phyloP scores from a whole-genome alignment of 495 filamentous ascomycete genomes.

The Aspergillus homomorphus region DNA sequence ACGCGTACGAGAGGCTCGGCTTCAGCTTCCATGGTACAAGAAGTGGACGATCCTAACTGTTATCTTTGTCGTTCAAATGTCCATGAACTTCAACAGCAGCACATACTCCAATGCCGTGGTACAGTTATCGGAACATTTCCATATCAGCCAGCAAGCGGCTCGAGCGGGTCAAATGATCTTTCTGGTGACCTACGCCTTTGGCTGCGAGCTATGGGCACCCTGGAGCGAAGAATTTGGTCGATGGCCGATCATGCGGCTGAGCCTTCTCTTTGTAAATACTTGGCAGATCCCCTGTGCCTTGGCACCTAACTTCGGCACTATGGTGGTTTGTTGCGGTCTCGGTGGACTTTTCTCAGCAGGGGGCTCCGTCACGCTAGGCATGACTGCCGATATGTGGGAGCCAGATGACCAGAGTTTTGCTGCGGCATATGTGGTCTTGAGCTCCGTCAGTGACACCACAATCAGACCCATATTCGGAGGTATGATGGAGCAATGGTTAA shows the following conservation, averaged over 20 bases:
- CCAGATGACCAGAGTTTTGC: slow-evolving; percentile 63
- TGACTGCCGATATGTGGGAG: slow-evolving; percentile 80
- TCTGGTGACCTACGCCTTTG: slow-evolving; percentile 71
- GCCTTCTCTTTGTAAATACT: slow-evolving; percentile 68
- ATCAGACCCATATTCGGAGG: slow-evolving; percentile 79
- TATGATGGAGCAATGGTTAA: slow-evolving; percentile 61
- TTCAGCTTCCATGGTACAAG: slow-evolving; percentile 62
- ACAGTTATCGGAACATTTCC: slow-evolving; percentile 59
- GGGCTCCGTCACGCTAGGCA: slow-evolving; percentile 76
- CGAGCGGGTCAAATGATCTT: slow-evolving; percentile 68
- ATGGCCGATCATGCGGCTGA: slow-evolving; percentile 68
- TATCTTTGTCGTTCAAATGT: slow-evolving; percentile 73
- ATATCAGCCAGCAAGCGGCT: slow-evolving; percentile 61
- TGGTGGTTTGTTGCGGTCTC: slow-evolving; percentile 63
- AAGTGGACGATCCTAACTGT: slow-evolving; percentile 73
- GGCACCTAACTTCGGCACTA: slow-evolving; percentile 64
- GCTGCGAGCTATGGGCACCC: slow-evolving; percentile 79
- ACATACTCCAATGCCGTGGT: slow-evolving; percentile 65
- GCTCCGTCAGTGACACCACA: slow-evolving; percentile 70
- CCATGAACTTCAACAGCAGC: slow-evolving; percentile 83
- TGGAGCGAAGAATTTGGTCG: slow-evolving; percentile 81
- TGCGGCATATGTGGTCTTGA: slow-evolving; percentile 72
- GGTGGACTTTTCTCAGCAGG: slow-evolving; percentile 73
- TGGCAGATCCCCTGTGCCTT: slow-evolving; percentile 71
- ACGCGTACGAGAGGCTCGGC: slow-evolving; percentile 62